Evolutionary conservation across 768 basidiomycete species (phyloP), one percentile per base, ranked within the genome.

Genomic region (Paxillus ammoniavirescens): DNA sequence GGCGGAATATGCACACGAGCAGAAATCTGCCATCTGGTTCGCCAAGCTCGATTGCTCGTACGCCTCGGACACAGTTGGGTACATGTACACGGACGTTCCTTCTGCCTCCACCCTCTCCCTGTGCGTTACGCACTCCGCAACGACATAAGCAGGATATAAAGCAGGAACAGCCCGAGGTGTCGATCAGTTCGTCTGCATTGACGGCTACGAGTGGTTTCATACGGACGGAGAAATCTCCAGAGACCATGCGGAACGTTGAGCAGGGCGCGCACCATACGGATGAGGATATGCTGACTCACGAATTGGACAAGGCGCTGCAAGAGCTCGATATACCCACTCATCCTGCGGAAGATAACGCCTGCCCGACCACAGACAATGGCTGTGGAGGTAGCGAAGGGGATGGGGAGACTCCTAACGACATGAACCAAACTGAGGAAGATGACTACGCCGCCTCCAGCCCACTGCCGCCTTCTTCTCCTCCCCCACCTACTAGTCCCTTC

Each of bases 381-480:
- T 42, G 5, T 1, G 28, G 5, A 18, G 40, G 42, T 7, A 33
- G 61, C 18, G 63, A 55, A 15, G 46, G 17, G 15, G 53, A 58
- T 12, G 69, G 73, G 14, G 55, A 53, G 13, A 60, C 60, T 13
- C 8, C 10, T 13, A 17, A 42, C 23, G 41, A 30, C 49, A 50
- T 62, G 30, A 3, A 33, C 67, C 48, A 64, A 67, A 47, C 73
- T 4, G 71, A 58, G 38, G 52, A 48, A 5, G 62, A 54, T 21
- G 55, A 55, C 14, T 37, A 8, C 30, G 23, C 75, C 77, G 55
- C 55, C 74, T 77, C 80, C 73, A 72, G 73, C 45, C 80, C 80
- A 14, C 70, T 86, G 2, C 83, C 84, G 18, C 83, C 84, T 15
- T 84, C 84, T 7, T 85, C 84, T 10, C 83, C 84, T 5, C 81